Evolutionary conservation across 139 green algal genomes (phyloP).

Genomic region (Chlorella ohadii): DNA sequence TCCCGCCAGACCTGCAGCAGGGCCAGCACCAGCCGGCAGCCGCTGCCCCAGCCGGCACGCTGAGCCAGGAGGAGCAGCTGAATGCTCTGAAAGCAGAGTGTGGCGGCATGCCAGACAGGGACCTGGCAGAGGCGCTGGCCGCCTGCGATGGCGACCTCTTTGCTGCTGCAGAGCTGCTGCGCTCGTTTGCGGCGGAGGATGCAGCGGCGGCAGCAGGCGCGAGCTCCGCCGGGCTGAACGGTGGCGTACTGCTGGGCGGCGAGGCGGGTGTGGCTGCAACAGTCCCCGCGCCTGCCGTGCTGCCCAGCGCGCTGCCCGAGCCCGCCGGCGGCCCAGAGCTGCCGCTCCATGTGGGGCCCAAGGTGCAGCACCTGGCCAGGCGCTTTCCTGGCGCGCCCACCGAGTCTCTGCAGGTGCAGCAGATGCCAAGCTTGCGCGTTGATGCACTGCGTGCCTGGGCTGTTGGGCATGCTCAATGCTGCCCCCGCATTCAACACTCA

Average conservation of each 20-base stretch:
- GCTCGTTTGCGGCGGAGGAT: conserved; percentile 2
- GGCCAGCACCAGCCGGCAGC: not conserved
- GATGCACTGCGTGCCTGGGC: no score
- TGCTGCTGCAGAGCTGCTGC: conserved; percentile 26
- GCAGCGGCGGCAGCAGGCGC: not conserved
- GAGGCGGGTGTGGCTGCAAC: not conserved
- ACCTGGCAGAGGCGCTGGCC: conserved; percentile 1
- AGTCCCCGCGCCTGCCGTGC: conserved; percentile 1
- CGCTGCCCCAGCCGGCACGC: not conserved
- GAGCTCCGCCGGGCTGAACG: not conserved
- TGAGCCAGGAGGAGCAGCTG: not conserved
- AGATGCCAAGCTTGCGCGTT: no score
- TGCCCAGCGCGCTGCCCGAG: not conserved
- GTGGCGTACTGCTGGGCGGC: not conserved
- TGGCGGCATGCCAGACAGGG: not conserved
- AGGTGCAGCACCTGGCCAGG: conserved; percentile 24
- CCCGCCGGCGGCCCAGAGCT: not conserved
- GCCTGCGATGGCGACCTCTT: conserved; percentile 27
- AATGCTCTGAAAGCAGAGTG: conserved; percentile 10
- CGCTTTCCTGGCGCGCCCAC: not conserved
- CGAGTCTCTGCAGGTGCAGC: conserved; percentile 4
- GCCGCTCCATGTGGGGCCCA: conserved; percentile 8
- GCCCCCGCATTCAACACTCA: not conserved
- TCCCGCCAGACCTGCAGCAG: not conserved
- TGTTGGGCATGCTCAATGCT: not conserved